Evolutionary conservation across 1,284 basidiomycete species (phyloP).

Genomic region (Anthracocystis setariae): DNA sequence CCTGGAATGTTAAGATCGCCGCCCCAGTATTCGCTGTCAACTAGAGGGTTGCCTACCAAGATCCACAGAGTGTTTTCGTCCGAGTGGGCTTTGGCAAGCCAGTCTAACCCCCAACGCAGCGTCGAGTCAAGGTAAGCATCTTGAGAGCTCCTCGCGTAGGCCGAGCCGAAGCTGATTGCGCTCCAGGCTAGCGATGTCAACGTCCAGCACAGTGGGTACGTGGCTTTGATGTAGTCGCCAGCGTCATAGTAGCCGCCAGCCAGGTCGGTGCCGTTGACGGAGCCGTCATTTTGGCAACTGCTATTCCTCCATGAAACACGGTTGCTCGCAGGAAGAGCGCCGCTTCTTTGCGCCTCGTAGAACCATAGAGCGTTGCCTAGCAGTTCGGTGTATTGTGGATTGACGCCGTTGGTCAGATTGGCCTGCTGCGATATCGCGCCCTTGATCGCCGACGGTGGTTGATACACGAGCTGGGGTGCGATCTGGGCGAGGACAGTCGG

Average conservation of each 20-base stretch:
- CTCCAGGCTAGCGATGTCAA: slow-evolving; percentile 88
- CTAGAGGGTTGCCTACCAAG: slow-evolving; percentile 76
- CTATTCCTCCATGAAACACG: slow-evolving; percentile 87
- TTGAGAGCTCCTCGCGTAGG: slow-evolving; percentile 83
- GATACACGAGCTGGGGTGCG: slow-evolving; percentile 20
- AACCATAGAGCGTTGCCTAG: slow-evolving; percentile 85
- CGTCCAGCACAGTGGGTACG: slow-evolving; percentile 74
- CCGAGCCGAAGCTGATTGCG: slow-evolving; percentile 82
- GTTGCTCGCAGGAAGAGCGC: slow-evolving; percentile 76
- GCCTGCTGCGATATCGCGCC: slow-evolving; percentile 29
- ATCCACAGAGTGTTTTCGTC: slow-evolving; percentile 79
- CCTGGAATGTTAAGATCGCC: slow-evolving; percentile 82
- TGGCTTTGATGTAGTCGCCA: slow-evolving; percentile 80
- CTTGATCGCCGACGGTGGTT: slow-evolving; percentile 27
- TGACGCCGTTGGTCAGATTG: slow-evolving; percentile 38
- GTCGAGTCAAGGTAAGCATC: slow-evolving; percentile 83
- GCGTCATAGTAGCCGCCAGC: slow-evolving; percentile 91
- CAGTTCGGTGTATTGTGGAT: slow-evolving; percentile 78
- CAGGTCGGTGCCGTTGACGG: slow-evolving; percentile 78
- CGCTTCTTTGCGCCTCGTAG: slow-evolving; percentile 89
- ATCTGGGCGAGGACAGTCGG: slow-evolving; percentile 27
- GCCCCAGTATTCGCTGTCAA: slow-evolving; percentile 86
- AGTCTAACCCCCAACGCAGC: slow-evolving; percentile 84
- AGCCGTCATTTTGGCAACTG: slow-evolving; percentile 80
- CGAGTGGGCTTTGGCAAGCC: slow-evolving; percentile 90